Evolutionary conservation across 164 flowering plant genomes (phyloP).

Genomic region (Annona cherimola): DNA sequence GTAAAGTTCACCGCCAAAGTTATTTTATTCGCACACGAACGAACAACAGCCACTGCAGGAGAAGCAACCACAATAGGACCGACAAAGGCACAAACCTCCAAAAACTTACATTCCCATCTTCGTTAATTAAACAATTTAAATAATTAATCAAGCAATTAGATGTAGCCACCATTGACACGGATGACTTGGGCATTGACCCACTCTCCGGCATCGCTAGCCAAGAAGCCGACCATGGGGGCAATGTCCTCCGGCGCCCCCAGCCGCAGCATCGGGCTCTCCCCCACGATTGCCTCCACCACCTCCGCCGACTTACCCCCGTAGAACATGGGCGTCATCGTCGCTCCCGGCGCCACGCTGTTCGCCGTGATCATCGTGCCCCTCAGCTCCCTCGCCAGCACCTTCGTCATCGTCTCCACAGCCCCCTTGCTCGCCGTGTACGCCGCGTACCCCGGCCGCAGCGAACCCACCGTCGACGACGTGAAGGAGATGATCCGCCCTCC

Average conservation of each 20-base stretch:
- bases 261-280: conserved; percentile 30
- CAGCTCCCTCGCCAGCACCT: conserved; percentile 56
- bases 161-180: conserved; percentile 53
- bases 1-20: no score
- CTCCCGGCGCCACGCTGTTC: conserved; percentile 60
- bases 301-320: conserved; percentile 45
- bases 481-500: conserved; percentile 49
- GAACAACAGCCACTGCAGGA: no score
- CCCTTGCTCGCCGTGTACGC: conserved; percentile 58
- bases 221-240: conserved; percentile 47
- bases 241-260: conserved; percentile 45
- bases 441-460: conserved; percentile 31
- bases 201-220: conserved; percentile 44
- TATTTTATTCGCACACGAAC: no score
- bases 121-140: no score
- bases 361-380: conserved; percentile 56
- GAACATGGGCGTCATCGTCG: conserved; percentile 51
- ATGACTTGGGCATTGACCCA: conserved; percentile 63
- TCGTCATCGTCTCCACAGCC: conserved; percentile 61
- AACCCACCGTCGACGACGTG: conserved; percentile 36
- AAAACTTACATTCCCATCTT: no score
- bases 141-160: conserved; percentile 10
- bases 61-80: no score
- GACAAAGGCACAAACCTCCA: no score
- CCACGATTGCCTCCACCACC: conserved; percentile 22